Base-by-base conservation (phyloP, 768 basidiomycete species). In the Pleurotus ostreatus region DNA sequence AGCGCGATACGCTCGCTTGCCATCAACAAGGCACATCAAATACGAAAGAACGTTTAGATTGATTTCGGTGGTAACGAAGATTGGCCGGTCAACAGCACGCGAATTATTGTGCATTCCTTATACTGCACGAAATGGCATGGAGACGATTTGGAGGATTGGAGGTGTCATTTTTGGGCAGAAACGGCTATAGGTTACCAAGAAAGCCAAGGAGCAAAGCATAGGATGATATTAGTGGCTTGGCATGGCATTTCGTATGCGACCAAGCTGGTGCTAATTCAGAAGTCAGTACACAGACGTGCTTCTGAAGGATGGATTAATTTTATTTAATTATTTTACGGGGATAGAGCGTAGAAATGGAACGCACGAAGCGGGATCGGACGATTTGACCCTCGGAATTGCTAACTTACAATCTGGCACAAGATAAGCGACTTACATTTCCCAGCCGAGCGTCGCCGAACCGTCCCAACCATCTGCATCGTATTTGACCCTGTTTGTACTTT, bases 241-340 rank as follows among this genome's bases (percentile, higher is more conserved):
- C 51, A 53, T 51, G 39, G 51, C 51, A 40, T 53, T 53, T 53
- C 51, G 51, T 53, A 41, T 53, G 51, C 51, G 51, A 52, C 51
- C 49, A 52, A 52, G 51, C 51, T 52, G 51, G 51, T 52, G 51
- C 51, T 53, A 53, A 53, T 53, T 53, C 51, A 53, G 49, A 51
- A 51, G 49, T 30, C 6, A 16, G 41, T 44, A 6, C 20, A 34
- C 41, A 22, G 20, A 44, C n/a, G 20, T 22, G 41, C 41, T 44
- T 44, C 41, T 44, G 20, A 44, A 16, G 5, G 41, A 44, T 16
- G 4, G n/a, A 20, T 53, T 53, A 53, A n/a, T n/a, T 41, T 53
- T 53, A 53, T 40, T 40, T 53, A 53, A 15, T 53, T 53, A 53
- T 53, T 53, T 40, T 51, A 53, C 51, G 51, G 51, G 51, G 51